Conservation (phyloP, 2,329 filamentous ascomycete genomes). For the Chrysoporthe austroafricana region DNA sequence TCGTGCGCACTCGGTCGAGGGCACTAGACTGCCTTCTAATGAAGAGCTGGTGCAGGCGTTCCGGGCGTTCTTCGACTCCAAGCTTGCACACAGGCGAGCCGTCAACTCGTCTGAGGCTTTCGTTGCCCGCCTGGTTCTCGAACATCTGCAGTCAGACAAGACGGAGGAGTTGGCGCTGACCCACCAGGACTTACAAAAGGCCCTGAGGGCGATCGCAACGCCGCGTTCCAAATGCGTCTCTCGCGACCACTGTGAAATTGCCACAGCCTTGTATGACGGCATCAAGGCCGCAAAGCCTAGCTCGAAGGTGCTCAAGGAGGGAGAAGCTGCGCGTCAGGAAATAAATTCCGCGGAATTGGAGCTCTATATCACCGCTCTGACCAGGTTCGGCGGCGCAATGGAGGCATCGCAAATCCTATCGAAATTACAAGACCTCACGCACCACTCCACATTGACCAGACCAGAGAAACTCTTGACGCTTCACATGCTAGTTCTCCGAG, state of each 20-base stretch:
- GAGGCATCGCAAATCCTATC: slow-evolving; percentile 54
- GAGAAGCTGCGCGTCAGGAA: slow-evolving; percentile 24
- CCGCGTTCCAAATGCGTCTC: slow-evolving; percentile 47
- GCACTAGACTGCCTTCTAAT: slow-evolving; percentile 65
- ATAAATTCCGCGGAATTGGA: slow-evolving; percentile 29
- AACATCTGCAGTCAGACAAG: slow-evolving; percentile 66
- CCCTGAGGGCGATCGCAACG: slow-evolving; percentile 48
- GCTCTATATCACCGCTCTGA: slow-evolving; percentile 52
- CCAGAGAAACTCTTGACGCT: slow-evolving; percentile 37
- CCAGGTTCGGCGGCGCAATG: slow-evolving; percentile 56
- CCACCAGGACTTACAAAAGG: slow-evolving; percentile 48
- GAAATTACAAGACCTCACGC: slow-evolving; percentile 33
- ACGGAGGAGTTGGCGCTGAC: slow-evolving; percentile 41
- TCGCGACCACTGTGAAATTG: slow-evolving; percentile 52
- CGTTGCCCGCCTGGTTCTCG: slow-evolving; percentile 55
- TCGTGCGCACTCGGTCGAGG: slow-evolving; percentile 63
- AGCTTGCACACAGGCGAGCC: slow-evolving; percentile 50
- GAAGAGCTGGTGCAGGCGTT: slow-evolving; percentile 69
- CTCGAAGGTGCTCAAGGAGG: neutral
- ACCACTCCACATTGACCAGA: slow-evolving; percentile 12
- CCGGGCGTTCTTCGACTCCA: slow-evolving; percentile 63
- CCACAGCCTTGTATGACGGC: slow-evolving; percentile 48
- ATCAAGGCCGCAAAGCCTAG: slow-evolving; percentile 25
- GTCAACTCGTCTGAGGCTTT: slow-evolving; percentile 70
- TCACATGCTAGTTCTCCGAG: slow-evolving; percentile 59